These are phyloP conservation scores for Wickerhamomyces hampshirensis DNA, from an alignment of 805 yeast genomes.

Conservation along the genomic window DNA sequence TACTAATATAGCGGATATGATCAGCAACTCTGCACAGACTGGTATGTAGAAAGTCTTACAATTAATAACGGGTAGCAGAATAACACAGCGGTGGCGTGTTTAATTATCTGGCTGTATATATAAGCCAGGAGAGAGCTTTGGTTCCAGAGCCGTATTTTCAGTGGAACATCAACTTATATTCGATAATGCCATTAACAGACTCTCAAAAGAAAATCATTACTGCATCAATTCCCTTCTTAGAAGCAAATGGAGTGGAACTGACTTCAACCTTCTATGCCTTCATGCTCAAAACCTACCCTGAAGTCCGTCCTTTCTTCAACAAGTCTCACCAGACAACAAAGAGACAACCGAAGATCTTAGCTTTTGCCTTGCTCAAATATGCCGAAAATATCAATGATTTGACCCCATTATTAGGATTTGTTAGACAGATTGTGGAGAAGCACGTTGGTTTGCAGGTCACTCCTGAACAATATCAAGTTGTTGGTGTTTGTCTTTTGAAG, in stretches of 20 bases:
- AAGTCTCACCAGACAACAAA: slow-evolving; percentile 48
- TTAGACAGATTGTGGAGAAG: slow-evolving; percentile 55
- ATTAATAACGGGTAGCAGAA: too few relatives aligned
- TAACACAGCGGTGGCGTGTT: too few relatives aligned
- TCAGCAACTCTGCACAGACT: too few relatives aligned
- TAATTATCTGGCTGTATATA: too few relatives aligned
- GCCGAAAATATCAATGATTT: slow-evolving; percentile 61
- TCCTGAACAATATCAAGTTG: slow-evolving; percentile 64
- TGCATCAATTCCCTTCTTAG: slow-evolving; percentile 52
- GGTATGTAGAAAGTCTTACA: too few relatives aligned
- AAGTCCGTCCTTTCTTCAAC: slow-evolving; percentile 58
- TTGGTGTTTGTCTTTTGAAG: slow-evolving; percentile 50
- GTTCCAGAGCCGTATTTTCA: too few relatives aligned
- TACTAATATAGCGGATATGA: too few relatives aligned
- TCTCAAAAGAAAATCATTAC: slow-evolving; percentile 34
- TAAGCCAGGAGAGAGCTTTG: too few relatives aligned
- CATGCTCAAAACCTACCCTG: slow-evolving; percentile 51
- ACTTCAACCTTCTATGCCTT: slow-evolving; percentile 50
- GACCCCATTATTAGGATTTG: slow-evolving; percentile 46
- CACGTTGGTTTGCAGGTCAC: slow-evolving; percentile 60
- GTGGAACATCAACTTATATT: too few relatives aligned
- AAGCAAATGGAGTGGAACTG: slow-evolving; percentile 48
- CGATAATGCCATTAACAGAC: slow-evolving; percentile 24
- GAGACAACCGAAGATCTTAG: slow-evolving; percentile 60
- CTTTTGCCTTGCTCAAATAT: slow-evolving; percentile 54